Percentiles rank a stretch among this genome's conserved stretches.
Conservation (phyloP, 495 filamentous ascomycete species). For the Darksidea phi region DNA sequence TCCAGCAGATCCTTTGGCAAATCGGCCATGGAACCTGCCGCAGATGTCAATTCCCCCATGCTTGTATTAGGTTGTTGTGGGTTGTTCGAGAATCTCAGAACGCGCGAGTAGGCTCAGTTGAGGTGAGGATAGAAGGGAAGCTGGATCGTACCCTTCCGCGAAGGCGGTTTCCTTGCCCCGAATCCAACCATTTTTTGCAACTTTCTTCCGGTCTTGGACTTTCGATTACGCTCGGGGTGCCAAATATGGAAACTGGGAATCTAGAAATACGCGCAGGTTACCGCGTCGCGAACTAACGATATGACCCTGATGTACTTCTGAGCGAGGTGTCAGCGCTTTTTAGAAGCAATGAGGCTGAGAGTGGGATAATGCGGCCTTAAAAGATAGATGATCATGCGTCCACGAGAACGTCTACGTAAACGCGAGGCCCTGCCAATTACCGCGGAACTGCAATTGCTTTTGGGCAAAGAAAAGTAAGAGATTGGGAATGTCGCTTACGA, state of each 20-base stretch:
- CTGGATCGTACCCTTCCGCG: slow-evolving; percentile 28
- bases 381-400: slow-evolving; percentile 23
- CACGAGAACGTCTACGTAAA: neutral
- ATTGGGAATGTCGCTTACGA: slow-evolving; percentile 23
- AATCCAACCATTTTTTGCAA: slow-evolving; percentile 20
- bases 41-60: slow-evolving; percentile 29
- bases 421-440: neutral
- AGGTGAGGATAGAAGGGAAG: slow-evolving; percentile 4
- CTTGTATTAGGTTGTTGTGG: neutral
- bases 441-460: slow-evolving; percentile 20
- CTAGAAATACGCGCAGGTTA: too few species aligned
- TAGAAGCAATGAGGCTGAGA: neutral
- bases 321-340: neutral
- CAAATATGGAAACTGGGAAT: too few species aligned
- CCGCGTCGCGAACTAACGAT: too few species aligned
- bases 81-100: neutral
- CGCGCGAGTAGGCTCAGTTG: neutral
- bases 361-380: slow-evolving; percentile 25
- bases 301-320: neutral
- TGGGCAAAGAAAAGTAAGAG: slow-evolving; percentile 11
- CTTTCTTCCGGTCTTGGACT: neutral
- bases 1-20: slow-evolving; percentile 79
- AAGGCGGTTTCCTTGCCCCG: slow-evolving; percentile 28
- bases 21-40: slow-evolving; percentile 70
- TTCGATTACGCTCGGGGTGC: neutral